phyloP scores from a whole-genome alignment of 2,329 filamentous ascomycete species.

The Verticillium klebahnii region DNA sequence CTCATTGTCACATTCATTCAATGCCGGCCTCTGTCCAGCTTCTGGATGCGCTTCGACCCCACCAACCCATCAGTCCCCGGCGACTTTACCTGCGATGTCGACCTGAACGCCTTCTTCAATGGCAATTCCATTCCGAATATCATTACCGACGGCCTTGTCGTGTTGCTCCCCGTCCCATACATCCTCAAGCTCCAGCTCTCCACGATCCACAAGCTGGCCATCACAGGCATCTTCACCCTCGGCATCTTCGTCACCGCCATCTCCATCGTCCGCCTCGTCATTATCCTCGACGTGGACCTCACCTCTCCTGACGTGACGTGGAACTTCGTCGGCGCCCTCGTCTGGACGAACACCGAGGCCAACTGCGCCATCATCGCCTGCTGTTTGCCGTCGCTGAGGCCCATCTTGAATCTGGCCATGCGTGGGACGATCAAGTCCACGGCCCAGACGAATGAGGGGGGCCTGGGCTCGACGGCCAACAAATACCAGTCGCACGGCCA shows the following conservation, averaged over 20 bases:
- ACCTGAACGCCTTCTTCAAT: slow-evolving; percentile 19
- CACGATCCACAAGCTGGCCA: slow-evolving; percentile 15
- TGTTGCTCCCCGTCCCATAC: slow-evolving; percentile 21
- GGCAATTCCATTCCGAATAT: slow-evolving; percentile 22
- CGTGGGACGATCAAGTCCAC: not conserved
- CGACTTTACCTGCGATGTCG: slow-evolving; percentile 12
- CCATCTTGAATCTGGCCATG: not conserved
- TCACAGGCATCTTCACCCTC: slow-evolving; percentile 18
- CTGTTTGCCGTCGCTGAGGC: slow-evolving; percentile 2
- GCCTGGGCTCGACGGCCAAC: not conserved
- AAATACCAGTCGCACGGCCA: not conserved
- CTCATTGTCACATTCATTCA: slow-evolving; percentile 13
- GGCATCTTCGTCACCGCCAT: slow-evolving; percentile 17
- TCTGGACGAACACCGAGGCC: slow-evolving; percentile 18
- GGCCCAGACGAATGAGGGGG: not conserved
- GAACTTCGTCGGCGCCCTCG: slow-evolving; percentile 16
- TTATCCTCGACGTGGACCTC: slow-evolving; percentile 11
- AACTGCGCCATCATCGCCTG: slow-evolving; percentile 16
- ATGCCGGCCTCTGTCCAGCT: slow-evolving; percentile 13
- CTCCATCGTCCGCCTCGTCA: slow-evolving; percentile 11
- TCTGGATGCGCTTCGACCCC: slow-evolving; percentile 15
- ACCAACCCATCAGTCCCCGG: slow-evolving; percentile 7
- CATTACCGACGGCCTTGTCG: slow-evolving; percentile 19
- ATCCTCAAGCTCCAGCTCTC: slow-evolving; percentile 21
- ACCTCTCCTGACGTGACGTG: slow-evolving; percentile 18